Conservation (phyloP, 129 eudicot genomes). For the Tagetes patula region DNA sequence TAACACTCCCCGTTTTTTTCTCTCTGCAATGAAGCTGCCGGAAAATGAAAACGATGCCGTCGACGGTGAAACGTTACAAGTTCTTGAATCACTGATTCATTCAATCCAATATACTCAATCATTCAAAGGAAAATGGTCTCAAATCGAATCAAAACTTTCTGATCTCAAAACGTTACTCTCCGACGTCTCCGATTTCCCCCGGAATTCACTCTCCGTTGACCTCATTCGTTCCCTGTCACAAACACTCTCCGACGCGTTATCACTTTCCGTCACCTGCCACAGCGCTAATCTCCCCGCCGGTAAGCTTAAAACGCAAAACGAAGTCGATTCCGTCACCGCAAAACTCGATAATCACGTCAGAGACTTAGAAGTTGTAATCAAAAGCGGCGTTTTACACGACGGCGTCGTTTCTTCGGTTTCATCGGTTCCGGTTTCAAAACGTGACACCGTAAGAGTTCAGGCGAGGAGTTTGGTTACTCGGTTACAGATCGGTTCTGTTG, state of each 20-base stretch:
- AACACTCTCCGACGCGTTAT: constrained; percentile 40
- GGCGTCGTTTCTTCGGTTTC: constrained; percentile 2
- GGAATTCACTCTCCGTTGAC: constrained; percentile 36
- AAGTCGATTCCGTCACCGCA: constrained; percentile 51
- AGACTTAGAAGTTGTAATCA: constrained; percentile 41
- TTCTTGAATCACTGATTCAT: constrained; percentile 35
- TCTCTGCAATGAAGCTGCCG: constrained; percentile 29
- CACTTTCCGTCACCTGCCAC: constrained; percentile 48
- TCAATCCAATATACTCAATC: constrained; percentile 37
- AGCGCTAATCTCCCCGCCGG: constrained; percentile 42
- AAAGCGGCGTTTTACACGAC: constrained; percentile 44
- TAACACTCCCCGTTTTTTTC: not conserved
- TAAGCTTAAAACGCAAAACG: constrained; percentile 75
- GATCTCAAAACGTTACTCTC: constrained; percentile 44
- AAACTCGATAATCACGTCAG: constrained; percentile 41
- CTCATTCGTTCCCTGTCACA: constrained; percentile 45
- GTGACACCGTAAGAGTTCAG: constrained; percentile 48
- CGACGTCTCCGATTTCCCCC: constrained; percentile 34
- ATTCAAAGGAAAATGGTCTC: constrained; percentile 60
- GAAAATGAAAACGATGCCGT: constrained; percentile 21
- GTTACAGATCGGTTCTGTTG: constrained; percentile 63
- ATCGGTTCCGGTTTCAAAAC: not conserved
- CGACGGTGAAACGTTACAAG: not conserved
- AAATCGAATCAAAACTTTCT: constrained; percentile 45
- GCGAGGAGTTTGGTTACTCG: constrained; percentile 55